phyloP scores from a whole-genome alignment of 2,329 filamentous ascomycete species.

The Microdochium paspali region DNA sequence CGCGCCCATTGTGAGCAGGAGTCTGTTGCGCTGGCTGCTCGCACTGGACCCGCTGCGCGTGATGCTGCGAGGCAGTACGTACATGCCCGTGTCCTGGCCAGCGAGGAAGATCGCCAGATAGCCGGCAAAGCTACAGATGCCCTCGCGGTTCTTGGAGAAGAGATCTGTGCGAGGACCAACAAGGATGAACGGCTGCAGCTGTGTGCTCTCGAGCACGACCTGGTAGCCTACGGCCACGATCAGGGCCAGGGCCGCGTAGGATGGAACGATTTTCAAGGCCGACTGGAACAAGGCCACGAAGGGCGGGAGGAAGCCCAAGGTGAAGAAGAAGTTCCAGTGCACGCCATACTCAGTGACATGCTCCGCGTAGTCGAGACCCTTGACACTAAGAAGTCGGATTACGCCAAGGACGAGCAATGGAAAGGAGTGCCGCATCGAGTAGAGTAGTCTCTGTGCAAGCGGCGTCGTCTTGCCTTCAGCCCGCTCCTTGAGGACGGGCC shows the following conservation, averaged over 20 bases:
- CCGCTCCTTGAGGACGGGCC: constrained; percentile 65
- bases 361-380: constrained; percentile 90
- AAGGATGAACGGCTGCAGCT: constrained; percentile 75
- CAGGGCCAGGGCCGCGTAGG: constrained; percentile 67
- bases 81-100: constrained; percentile 75
- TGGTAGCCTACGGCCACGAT: constrained; percentile 64
- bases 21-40: constrained; percentile 39
- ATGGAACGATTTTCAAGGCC: constrained; percentile 59
- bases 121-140: constrained; percentile 87
- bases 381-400: constrained; percentile 77
- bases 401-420: constrained; percentile 75
- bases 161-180: constrained; percentile 70
- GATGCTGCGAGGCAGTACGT: constrained; percentile 58
- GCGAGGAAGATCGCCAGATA: constrained; percentile 93
- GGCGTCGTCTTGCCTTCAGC: constrained; percentile 38
- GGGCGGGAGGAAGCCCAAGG: constrained; percentile 76
- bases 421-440: constrained; percentile 69
- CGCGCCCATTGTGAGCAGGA: constrained; percentile 53
- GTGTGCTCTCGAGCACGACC: constrained; percentile 62
- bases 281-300: constrained; percentile 80
- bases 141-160: constrained; percentile 85
- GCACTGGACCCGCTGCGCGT: constrained; percentile 31
- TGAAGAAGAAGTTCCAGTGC: constrained; percentile 99
- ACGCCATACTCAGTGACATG: constrained; percentile 97
- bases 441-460: constrained; percentile 48